These are phyloP conservation scores for Nematocida major DNA, from an alignment of 371 early-diverging fungal species.

Conservation along the genomic window DNA sequence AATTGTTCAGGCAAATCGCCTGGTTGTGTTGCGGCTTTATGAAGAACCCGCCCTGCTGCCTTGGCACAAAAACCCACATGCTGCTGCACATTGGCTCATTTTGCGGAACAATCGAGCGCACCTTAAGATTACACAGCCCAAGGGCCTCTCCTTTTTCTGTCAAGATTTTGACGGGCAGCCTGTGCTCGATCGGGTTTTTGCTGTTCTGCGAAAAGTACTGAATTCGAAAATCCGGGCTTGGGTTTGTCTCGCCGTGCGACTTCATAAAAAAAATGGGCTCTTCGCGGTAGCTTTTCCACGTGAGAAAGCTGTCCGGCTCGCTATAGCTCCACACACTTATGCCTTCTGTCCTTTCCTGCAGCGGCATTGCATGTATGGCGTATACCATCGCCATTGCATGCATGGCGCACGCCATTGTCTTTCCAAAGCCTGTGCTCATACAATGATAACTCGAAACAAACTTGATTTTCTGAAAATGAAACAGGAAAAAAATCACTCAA, in stretches of 20 bases:
- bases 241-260: background rate
- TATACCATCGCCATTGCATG: background rate
- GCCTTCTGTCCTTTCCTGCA: background rate
- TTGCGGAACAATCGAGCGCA: background rate
- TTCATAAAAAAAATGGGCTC: background rate
- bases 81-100: background rate
- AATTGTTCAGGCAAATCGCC: slow-evolving; percentile 1
- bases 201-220: background rate
- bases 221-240: background rate
- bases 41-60: slow-evolving; percentile 17
- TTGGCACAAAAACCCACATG: background rate
- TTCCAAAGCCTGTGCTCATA: background rate
- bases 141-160: background rate
- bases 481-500: too few species aligned
- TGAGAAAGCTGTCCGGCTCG: background rate
- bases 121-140: background rate
- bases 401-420: background rate
- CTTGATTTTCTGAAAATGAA: background rate
- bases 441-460: background rate
- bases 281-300: background rate
- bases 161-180: slow-evolving; percentile 13
- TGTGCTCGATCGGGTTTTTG: background rate
- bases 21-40: slow-evolving; percentile 18
- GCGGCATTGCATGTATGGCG: background rate
- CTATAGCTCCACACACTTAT: slow-evolving; percentile 36